Conservation (phyloP, 352 stramenopile species). For the Poterioochromonas sp. region DNA sequence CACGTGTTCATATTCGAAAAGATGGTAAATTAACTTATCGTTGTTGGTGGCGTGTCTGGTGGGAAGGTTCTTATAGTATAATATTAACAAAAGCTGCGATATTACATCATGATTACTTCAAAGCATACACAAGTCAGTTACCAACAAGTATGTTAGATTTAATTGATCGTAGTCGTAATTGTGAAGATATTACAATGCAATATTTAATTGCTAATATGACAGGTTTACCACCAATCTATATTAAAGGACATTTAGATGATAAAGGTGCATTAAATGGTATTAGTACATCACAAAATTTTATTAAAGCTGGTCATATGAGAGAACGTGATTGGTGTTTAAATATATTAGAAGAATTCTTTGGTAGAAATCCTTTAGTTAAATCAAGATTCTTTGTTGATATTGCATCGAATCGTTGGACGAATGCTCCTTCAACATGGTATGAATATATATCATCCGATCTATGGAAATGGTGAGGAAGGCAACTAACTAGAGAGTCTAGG, state of each 20-base stretch:
- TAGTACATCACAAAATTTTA: conserved; percentile 21
- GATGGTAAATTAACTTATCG: conserved; percentile 16
- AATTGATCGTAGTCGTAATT: conserved; percentile 47
- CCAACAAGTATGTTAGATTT: conserved; percentile 37
- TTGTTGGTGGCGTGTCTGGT: conserved; percentile 45
- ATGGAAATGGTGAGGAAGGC: conserved; percentile 20
- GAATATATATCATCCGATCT: conserved; percentile 35
- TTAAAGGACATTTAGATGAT: conserved; percentile 34
- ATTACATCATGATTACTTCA: conserved; percentile 45
- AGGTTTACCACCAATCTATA: conserved; percentile 36
- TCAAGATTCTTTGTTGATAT: conserved; percentile 8
- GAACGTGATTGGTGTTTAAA: conserved; percentile 26
- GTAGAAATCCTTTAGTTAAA: conserved; percentile 20
- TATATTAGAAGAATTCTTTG: conserved; percentile 3
- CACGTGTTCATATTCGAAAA: conserved; percentile 37
- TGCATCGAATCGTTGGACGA: conserved; percentile 2
- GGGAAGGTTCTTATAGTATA: conserved; percentile 46
- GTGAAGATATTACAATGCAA: conserved; percentile 49
- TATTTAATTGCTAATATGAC: conserved; percentile 40
- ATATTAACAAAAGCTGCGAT: conserved; percentile 49
- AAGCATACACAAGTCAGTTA: conserved; percentile 40
- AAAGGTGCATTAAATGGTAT: conserved; percentile 35
- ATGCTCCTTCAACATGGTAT: conserved; percentile 23
- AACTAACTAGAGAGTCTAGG: too few relatives aligned
- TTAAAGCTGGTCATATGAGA: conserved; percentile 28